Percentiles rank a stretch among this genome's conserved stretches.
Evolutionary conservation across 495 filamentous ascomycete genomes (phyloP).

Genomic region (Penicillium goetzii): DNA sequence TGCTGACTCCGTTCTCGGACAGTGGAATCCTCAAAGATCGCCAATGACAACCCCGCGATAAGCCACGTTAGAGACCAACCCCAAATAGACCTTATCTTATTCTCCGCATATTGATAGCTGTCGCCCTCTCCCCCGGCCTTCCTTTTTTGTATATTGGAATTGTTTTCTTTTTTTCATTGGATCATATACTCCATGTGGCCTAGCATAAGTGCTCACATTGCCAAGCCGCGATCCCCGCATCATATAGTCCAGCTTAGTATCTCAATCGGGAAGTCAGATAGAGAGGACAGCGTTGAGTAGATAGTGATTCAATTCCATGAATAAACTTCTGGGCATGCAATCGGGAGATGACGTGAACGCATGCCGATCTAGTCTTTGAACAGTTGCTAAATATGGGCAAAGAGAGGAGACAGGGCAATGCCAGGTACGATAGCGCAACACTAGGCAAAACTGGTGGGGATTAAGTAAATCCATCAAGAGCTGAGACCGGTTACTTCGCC

Average conservation of each 20-base stretch:
- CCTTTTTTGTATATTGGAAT: constrained; percentile 28
- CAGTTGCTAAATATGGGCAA: background rate
- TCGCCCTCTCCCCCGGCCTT: constrained; percentile 32
- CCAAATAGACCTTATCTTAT: background rate
- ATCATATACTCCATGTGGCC: background rate
- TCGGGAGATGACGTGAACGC: background rate
- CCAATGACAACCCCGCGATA: constrained; percentile 21
- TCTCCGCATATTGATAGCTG: background rate
- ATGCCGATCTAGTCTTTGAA: background rate
- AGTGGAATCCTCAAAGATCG: background rate
- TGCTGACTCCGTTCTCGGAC: constrained; percentile 10
- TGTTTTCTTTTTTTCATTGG: background rate
- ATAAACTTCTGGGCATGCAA: background rate
- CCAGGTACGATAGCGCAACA: background rate
- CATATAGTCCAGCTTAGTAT: background rate
- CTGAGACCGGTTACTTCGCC: background rate
- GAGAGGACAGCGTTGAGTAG: constrained; percentile 8
- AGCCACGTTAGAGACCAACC: constrained; percentile 7
- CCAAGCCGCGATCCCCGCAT: constrained; percentile 5
- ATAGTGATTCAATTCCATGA: background rate
- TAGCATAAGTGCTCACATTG: background rate
- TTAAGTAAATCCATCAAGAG: background rate
- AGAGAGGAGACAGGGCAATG: background rate
- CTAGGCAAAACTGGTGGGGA: background rate
- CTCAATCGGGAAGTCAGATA: constrained; percentile 22